Base-by-base conservation (phyloP, 768 basidiomycete species). In the Phanerochaete sordida region DNA sequence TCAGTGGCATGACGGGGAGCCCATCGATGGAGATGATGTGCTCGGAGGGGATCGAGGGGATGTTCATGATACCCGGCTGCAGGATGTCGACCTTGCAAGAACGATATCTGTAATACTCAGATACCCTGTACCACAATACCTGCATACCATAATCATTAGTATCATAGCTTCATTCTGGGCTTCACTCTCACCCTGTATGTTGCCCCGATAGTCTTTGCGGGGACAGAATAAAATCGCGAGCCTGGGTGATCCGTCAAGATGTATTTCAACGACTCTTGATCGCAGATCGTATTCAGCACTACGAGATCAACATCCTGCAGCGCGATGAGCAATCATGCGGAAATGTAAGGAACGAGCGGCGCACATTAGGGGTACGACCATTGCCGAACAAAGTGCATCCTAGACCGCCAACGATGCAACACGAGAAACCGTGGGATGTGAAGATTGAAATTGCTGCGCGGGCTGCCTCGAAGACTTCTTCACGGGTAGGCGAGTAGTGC, bases 351-450 rank as follows among this genome's bases (percentile, higher is more conserved):
- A 8, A 1, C 33, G 37, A 54, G n/a, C 15, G 39, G 64, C 75
- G 46, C 24, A 79, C 79, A 37, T 73, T 71, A 8, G 77, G 77
- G 4, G 66, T 68, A 8, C 78, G 66, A 21, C 66, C 56, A 62
- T 72, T 77, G 4, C 78, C 79, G 27, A 76, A 76, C 13, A 75
- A 63, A 15, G 70, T 65, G 61, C 77, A 78, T 3, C 76, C 78
- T 11, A 70, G 70, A 24, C 79, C 75, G 2, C 78, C 79, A 13
- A 79, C 72, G 12, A 79, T 67, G 56, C 73, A 78, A 27, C 70
- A 73, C 11, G 65, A 48, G 30, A 77, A 67, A 8, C 70, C 70
- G 16, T 43, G 39, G 1, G 39, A 24, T 19, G 52, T 19, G 44
- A 67, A 65, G 1, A 59, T 60, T 21, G 44, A 16, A 11, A 63